Conservation (phyloP, 139 green algal genomes). For the Volvox reticuliferus region DNA sequence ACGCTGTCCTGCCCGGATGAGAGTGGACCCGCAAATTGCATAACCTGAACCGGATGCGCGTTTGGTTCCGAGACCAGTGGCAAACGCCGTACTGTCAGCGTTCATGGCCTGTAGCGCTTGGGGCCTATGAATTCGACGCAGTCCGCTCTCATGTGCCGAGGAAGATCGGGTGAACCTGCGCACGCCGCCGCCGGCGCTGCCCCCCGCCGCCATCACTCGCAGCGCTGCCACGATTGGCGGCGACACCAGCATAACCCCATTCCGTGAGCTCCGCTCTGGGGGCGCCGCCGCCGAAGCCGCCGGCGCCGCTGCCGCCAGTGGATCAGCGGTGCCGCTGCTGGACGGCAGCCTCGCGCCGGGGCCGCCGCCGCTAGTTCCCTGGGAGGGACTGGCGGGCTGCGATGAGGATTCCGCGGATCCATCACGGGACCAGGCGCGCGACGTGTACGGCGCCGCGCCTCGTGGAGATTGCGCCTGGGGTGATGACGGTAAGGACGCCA, state of each 20-base stretch:
- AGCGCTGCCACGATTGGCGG: neutral
- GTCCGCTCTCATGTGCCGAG: constrained; percentile 1
- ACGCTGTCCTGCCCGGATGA: neutral
- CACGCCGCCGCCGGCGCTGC: neutral
- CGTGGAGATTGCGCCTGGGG: neutral
- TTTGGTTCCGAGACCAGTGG: neutral
- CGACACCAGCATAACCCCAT: neutral
- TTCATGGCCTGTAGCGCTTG: constrained; percentile 2
- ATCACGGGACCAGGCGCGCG: neutral
- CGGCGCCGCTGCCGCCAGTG: neutral
- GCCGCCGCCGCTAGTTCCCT: neutral
- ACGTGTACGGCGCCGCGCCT: neutral
- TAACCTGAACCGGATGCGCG: neutral
- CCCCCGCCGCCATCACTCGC: constrained; percentile 7
- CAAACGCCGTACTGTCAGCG: neutral
- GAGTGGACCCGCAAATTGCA: neutral
- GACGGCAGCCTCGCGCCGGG: neutral
- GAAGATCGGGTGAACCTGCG: constrained; percentile 4
- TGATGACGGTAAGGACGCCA: neutral
- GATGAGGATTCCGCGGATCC: neutral
- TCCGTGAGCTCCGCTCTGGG: neutral
- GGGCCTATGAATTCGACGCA: neutral
- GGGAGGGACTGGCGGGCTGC: neutral
- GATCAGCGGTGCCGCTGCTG: neutral
- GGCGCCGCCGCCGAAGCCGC: neutral